Base-by-base conservation (phyloP, 768 basidiomycete species). In the Ephemerocybe angulata region DNA sequence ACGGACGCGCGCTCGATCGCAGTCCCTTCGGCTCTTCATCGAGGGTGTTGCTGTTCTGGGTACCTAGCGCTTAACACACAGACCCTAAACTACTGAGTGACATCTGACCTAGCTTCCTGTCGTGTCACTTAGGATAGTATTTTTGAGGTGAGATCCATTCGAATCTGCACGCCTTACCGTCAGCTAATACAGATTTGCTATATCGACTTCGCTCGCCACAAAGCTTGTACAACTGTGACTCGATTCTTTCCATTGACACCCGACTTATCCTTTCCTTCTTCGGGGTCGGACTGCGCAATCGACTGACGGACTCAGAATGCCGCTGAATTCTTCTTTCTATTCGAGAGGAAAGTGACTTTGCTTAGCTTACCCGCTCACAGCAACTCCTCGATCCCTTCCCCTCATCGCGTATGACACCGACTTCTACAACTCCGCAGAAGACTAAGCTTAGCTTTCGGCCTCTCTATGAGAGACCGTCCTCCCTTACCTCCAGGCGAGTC, bases 221-320 rank as follows among this genome's bases (percentile, higher is more conserved):
- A n/a, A n/a, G n/a, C n/a, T n/a, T n/a, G n/a, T n/a, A n/a, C n/a
- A n/a, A n/a, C n/a, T n/a, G n/a, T n/a, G n/a, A n/a, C n/a, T n/a
- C n/a, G n/a, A n/a, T n/a, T n/a, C n/a, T n/a, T n/a, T n/a, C n/a
- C n/a, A n/a, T n/a, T n/a, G n/a, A n/a, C n/a, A 25, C 44, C n/a
- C 22, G n/a, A 47, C 8, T 22, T 47, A 48, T 56, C 50, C 43
- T 51, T 56, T 49, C 33, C n/a, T 12, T 35, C 44, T 42, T 29
- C 21, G 30, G n/a, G 21, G 28, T 51, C 42, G 38, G 35, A 28
- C 21, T 15, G 31, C 33, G 40, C 48, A 50, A 46, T 24, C 12
- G 6, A 50, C 30, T 8, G 30, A 13, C 30, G 19, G 30, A n/a
- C 29, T 27, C 21, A 22, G 15, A 35, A 30, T 19, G n/a, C 13